Evolutionary conservation across 345 rosid species (phyloP), one percentile per base, ranked within the genome.

Genomic region (Aquilaria sinensis): DNA sequence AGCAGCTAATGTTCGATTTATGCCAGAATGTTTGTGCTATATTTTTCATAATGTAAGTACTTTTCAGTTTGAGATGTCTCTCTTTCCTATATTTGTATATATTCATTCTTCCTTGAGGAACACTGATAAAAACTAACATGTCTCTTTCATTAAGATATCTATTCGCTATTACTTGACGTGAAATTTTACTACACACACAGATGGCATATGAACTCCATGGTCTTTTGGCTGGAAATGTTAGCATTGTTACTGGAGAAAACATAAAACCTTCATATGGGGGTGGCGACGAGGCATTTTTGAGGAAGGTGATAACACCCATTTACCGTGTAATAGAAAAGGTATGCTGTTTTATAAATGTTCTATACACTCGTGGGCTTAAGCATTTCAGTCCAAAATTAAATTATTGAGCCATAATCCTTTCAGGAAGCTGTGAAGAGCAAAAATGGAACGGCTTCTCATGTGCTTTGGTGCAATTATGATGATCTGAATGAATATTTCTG

Each of bases 121-220:
- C 8, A 37, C 43, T 37, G 43, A 4, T 5, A 37, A 11, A 59
- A 56, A 59, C 57, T 10, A 37, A 33, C 43, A 33, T 64, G 9
- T 41, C 63, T 58, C 5, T 16, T 67, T 34, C 31, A 37, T 30
- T 29, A 46, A n/a, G 51, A 67, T 37, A 12, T 56, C 49, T 67
- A 47, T 50, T 56, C 31, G 57, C 10, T 50, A 23, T 6, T 30
- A 9, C 50, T 51, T 57, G 31, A 15, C 64, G 50, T 64, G 57
- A 43, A 54, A 41, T 43, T 53, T 43, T 51, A 50, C 10, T 53
- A 33, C 71, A 51, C 74, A 55, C 54, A 71, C 85, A 94, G 97
- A 90, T 94, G 99, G 97, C 99, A 63, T 90, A 90, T 77, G 99
- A 94, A 76, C 96, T 94, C 71, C 96, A 90, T 68, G 96, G 96